These are phyloP conservation scores for Casuarina equisetifolia DNA, from an alignment of 306 rosid species.

Conservation along the genomic window DNA sequence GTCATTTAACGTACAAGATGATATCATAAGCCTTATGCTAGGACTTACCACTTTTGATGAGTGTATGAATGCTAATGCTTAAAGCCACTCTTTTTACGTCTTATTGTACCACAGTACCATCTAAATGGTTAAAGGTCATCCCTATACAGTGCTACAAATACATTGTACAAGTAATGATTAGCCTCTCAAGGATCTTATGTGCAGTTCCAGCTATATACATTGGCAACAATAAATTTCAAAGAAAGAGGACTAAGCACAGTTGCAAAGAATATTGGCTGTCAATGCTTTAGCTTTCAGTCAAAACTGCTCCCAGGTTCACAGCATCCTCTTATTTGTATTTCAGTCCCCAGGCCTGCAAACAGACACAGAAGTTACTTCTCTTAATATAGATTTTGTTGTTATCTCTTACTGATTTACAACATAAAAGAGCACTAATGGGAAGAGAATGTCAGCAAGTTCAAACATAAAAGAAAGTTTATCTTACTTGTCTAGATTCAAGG, in stretches of 20 bases:
- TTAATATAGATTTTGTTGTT: not conserved
- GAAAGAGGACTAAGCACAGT: not conserved
- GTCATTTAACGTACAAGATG: too few relatives aligned
- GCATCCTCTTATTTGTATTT: slow-evolving; percentile 38
- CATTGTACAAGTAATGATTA: not conserved
- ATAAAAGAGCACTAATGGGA: too few relatives aligned
- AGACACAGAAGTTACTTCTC: slow-evolving; percentile 15
- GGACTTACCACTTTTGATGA: too few relatives aligned
- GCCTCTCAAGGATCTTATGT: not conserved
- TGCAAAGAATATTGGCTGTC: slow-evolving; percentile 18
- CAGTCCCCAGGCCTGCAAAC: slow-evolving; percentile 80
- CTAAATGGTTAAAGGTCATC: not conserved
- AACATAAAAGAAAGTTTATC: not conserved
- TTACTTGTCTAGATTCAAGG: not conserved
- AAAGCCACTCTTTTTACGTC: not conserved
- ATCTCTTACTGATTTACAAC: not conserved
- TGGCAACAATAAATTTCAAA: slow-evolving; percentile 5
- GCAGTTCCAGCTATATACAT: slow-evolving; percentile 9
- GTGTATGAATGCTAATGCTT: too few relatives aligned
- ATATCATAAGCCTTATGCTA: too few relatives aligned
- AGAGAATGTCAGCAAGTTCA: too few relatives aligned
- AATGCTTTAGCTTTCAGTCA: not conserved
- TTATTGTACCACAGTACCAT: not conserved
- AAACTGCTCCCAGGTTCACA: slow-evolving; percentile 24
- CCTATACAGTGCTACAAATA: slow-evolving; percentile 16